A percentile compares a stretch with the other conserved stretches of the same genome.
Conservation (phyloP, 2,329 filamentous ascomycete species). For the Neoscytalidium dimidiatum region DNA sequence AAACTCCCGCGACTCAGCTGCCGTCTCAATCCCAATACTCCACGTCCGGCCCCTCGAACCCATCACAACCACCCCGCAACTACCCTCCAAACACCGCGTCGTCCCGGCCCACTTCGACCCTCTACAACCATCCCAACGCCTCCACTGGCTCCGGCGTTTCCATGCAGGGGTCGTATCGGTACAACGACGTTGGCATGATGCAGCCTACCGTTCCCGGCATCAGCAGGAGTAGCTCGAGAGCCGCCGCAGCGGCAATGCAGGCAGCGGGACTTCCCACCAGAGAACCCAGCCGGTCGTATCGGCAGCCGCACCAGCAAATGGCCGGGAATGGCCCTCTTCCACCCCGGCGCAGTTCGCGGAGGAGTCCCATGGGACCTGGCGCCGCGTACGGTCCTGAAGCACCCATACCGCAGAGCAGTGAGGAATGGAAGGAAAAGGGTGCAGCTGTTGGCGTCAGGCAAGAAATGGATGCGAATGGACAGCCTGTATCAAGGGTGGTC, state of each 20-base stretch:
- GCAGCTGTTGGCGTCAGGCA: conserved; percentile 82
- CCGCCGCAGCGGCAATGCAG: conserved; percentile 60
- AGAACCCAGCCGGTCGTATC: conserved; percentile 71
- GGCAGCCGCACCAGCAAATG: conserved; percentile 56
- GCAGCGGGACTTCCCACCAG: conserved; percentile 60
- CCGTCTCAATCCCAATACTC: conserved; percentile 31
- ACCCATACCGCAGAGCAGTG: conserved; percentile 66
- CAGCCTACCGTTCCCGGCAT: conserved; percentile 51
- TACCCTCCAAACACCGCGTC: conserved; percentile 29
- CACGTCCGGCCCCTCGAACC: conserved; percentile 27
- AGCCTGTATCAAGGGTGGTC: conserved; percentile 76
- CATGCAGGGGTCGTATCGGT: conserved; percentile 44
- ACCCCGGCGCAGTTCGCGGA: conserved; percentile 74
- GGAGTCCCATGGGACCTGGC: conserved; percentile 58
- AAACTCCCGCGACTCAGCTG: conserved; percentile 41
- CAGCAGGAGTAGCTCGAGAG: conserved; percentile 64
- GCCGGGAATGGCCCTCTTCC: conserved; percentile 65
- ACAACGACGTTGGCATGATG: conserved; percentile 46
- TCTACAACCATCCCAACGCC: conserved; percentile 52
- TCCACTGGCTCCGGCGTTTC: conserved; percentile 47
- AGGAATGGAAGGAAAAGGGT: conserved; percentile 95
- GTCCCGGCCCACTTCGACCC: conserved; percentile 44
- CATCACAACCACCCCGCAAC: conserved; percentile 27
- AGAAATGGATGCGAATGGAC: conserved; percentile 83
- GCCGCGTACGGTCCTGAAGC: conserved; percentile 63